These are phyloP conservation scores for Lineolata rhizophorae DNA, from an alignment of 495 filamentous ascomycete species.

Conservation along the genomic window DNA sequence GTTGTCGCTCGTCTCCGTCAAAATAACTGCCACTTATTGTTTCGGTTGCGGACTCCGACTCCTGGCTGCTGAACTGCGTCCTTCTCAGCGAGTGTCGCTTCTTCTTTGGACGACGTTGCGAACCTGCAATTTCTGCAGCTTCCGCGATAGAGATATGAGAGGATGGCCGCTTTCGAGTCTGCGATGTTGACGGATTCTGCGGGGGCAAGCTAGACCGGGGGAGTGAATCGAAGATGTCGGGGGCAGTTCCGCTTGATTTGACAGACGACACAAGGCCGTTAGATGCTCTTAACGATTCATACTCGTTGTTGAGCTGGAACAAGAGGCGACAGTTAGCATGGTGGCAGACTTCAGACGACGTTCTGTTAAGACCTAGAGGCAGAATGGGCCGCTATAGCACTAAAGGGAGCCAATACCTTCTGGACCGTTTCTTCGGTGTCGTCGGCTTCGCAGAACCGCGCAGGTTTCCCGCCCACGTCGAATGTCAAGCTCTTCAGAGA, in stretches of 20 bases:
- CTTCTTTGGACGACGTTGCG: conserved; percentile 18
- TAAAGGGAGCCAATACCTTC: conserved; percentile 24
- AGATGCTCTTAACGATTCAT: no score
- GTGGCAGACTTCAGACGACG: neutral
- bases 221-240: no score
- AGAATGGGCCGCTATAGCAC: neutral
- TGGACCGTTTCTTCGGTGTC: conserved; percentile 29
- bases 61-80: no score
- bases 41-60: no score
- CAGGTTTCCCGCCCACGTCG: conserved; percentile 39
- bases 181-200: conserved; percentile 9
- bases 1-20: no score
- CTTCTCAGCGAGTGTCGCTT: conserved; percentile 9
- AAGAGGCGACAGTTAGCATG: no score
- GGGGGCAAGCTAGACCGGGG: no score
- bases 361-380: neutral
- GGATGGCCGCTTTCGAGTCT: conserved; percentile 26
- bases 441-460: conserved; percentile 45
- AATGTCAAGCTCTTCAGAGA: conserved; percentile 54
- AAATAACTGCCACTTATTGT: no score
- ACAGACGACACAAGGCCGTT: no score
- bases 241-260: no score
- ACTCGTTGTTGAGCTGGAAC: no score
- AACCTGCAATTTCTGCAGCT: conserved; percentile 26
- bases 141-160: conserved; percentile 39